These are phyloP conservation scores for Xylogone sp. DNA, from an alignment of 2,329 filamentous ascomycete species.

Conservation along the genomic window DNA sequence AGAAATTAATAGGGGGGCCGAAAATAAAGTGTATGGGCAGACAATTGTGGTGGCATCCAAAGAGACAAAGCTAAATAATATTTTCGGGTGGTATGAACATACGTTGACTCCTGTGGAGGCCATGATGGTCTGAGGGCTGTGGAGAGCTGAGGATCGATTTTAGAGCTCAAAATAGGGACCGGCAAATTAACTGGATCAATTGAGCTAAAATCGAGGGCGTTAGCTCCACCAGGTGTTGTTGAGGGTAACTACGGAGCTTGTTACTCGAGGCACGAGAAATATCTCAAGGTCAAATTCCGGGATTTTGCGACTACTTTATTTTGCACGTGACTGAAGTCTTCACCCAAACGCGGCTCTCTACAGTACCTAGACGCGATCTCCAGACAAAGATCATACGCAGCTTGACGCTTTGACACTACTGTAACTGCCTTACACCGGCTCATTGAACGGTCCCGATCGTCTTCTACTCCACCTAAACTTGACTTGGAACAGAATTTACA, in stretches of 20 bases:
- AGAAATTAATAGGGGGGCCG: slow-evolving; percentile 1
- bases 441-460: neutral
- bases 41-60: neutral
- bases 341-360: slow-evolving; percentile 2
- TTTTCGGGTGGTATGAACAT: slow-evolving; percentile 27
- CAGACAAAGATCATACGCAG: neutral
- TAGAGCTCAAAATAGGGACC: neutral
- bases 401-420: too few relatives aligned
- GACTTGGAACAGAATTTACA: neutral
- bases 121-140: slow-evolving; percentile 18
- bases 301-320: slow-evolving; percentile 5
- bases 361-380: neutral
- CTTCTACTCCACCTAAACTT: neutral
- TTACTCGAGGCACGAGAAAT: slow-evolving; percentile 14
- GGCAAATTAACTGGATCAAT: slow-evolving; percentile 16
- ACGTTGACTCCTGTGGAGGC: slow-evolving; percentile 49
- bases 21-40: slow-evolving; percentile 1
- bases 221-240: slow-evolving; percentile 12
- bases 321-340: slow-evolving; percentile 10
- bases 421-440: neutral
- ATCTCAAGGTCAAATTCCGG: slow-evolving; percentile 8
- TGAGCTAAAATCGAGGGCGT: slow-evolving; percentile 19
- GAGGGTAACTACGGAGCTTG: slow-evolving; percentile 17
- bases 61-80: too few relatives aligned
- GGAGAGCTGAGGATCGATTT: slow-evolving; percentile 7